Evolutionary conservation across 345 rosid species (phyloP).

Genomic region (Conringia planisiliqua): DNA sequence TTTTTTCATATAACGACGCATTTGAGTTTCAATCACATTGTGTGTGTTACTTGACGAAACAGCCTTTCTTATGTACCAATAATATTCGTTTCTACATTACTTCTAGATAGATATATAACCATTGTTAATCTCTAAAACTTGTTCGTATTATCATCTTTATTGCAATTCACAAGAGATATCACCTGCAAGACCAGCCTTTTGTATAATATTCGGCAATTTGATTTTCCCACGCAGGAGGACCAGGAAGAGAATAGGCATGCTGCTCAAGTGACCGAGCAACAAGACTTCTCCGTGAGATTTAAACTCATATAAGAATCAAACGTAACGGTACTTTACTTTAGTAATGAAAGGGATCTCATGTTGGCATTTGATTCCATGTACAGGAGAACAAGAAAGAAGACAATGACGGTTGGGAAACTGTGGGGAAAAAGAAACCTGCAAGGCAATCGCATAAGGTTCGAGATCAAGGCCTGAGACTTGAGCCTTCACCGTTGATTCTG

Average conservation of each 20-base stretch:
- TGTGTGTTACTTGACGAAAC: background rate
- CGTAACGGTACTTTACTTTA: background rate
- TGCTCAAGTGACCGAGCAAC: conserved; percentile 11
- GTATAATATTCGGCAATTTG: background rate
- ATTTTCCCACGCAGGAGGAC: conserved; percentile 13
- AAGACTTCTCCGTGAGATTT: conserved; percentile 18
- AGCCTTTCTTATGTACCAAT: background rate
- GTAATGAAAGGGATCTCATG: background rate
- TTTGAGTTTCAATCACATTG: background rate
- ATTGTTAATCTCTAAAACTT: background rate
- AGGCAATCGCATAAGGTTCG: conserved; percentile 58
- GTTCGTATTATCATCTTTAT: too few species aligned
- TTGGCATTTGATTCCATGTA: conserved; percentile 1
- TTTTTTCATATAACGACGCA: background rate
- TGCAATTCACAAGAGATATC: background rate
- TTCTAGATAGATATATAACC: background rate
- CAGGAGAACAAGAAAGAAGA: conserved; percentile 42
- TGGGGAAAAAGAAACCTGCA: conserved; percentile 58
- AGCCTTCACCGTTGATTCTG: background rate
- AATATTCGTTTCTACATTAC: too few species aligned
- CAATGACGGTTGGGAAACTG: conserved; percentile 87
- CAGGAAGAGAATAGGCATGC: conserved; percentile 12
- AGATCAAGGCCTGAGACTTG: background rate
- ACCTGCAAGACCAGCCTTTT: background rate
- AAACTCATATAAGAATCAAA: background rate